phyloP scores from a whole-genome alignment of 805 yeast species.

The Kodamaea hsintzibuensis region DNA sequence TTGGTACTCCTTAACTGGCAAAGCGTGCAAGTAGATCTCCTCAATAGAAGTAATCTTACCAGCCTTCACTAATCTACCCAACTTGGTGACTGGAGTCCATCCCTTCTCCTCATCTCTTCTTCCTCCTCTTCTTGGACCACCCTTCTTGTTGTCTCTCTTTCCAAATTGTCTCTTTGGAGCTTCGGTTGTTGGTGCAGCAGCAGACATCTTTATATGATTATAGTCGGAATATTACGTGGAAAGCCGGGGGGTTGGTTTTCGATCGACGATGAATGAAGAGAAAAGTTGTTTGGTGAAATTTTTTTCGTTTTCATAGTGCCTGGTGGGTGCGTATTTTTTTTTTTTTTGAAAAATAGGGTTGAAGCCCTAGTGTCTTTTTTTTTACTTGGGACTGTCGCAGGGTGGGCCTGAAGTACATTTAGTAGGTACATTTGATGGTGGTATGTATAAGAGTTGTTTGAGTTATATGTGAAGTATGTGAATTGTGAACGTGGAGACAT shows the following conservation, averaged over 20 bases:
- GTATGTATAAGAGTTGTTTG: too few relatives aligned
- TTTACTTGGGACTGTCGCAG: too few relatives aligned
- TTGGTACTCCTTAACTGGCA: conserved; percentile 99
- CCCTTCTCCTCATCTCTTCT: conserved; percentile 94
- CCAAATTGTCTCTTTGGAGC: conserved; percentile 53
- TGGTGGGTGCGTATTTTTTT: background rate
- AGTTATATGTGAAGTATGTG: too few relatives aligned
- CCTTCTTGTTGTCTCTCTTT: conserved; percentile 55
- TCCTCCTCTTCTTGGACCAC: conserved; percentile 55
- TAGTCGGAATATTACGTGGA: conserved; percentile 69
- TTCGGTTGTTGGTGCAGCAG: conserved; percentile 33
- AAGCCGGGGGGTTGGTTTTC: conserved; percentile 71
- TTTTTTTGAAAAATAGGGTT: too few relatives aligned
- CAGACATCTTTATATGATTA: conserved; percentile 34
- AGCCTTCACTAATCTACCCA: conserved; percentile 99
- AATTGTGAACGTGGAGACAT: too few relatives aligned
- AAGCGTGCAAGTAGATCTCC: conserved; percentile 98
- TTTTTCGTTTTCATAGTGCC: conserved; percentile 2
- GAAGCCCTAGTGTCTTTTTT: too few relatives aligned
- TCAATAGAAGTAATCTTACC: conserved; percentile 95
- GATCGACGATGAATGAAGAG: conserved; percentile 45
- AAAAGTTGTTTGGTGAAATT: conserved; percentile 9
- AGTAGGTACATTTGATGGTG: too few relatives aligned
- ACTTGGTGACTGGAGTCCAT: conserved; percentile 99
- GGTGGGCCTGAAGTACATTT: too few relatives aligned